Conservation (phyloP, 768 basidiomycete species). For the Boletus subcaerulescens region DNA sequence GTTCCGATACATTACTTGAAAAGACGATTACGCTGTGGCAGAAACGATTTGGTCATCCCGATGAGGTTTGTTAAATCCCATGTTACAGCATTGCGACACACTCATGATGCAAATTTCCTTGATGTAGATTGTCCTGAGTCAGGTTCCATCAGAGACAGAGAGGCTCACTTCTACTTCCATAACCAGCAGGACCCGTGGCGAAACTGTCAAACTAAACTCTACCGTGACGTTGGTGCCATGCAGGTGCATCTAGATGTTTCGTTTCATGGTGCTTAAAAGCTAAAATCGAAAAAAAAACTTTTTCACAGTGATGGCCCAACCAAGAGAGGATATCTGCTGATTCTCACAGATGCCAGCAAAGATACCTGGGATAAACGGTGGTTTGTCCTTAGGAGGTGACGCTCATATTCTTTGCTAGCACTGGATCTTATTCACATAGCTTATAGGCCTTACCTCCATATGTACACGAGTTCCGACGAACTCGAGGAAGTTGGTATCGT, state of each 20-base stretch:
- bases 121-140: slow-evolving; percentile 71
- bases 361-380: slow-evolving; percentile 81
- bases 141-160: slow-evolving; percentile 62
- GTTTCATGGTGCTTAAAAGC: neutral
- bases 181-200: slow-evolving; percentile 38
- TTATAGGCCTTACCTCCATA: slow-evolving; percentile 80
- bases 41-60: slow-evolving; percentile 70
- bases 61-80: slow-evolving; percentile 53
- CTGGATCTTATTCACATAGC: slow-evolving; percentile 1
- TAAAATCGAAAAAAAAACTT: neutral
- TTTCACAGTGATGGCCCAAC: slow-evolving; percentile 67
- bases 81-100: neutral
- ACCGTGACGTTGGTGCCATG: slow-evolving; percentile 70
- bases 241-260: slow-evolving; percentile 46
- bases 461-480: slow-evolving; percentile 84
- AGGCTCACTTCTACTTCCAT: slow-evolving; percentile 16
- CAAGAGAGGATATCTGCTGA: slow-evolving; percentile 80
- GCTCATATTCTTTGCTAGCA: neutral
- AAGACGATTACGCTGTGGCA: slow-evolving; percentile 81
- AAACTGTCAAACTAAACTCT: slow-evolving; percentile 65
- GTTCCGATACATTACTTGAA: slow-evolving; percentile 58
- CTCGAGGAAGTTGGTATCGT: slow-evolving; percentile 80
- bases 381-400: slow-evolving; percentile 84
- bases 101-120: slow-evolving; percentile 16
- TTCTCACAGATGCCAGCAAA: slow-evolving; percentile 76